Evolutionary conservation across 345 rosid genomes (phyloP).

Genomic region (Salix suchowensis): DNA sequence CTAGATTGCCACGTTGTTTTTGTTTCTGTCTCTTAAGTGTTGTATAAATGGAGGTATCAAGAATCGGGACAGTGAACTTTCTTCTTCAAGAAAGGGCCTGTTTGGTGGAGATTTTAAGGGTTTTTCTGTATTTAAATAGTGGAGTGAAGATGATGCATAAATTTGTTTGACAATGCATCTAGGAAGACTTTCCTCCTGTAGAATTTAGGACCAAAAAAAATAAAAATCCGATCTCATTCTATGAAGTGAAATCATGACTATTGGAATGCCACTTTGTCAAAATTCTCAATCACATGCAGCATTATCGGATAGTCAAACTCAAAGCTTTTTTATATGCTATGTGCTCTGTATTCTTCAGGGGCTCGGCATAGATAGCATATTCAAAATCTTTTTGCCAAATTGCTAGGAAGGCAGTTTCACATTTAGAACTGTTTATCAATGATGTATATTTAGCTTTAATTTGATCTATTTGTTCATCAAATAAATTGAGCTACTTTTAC

Average conservation of each 20-base stretch:
- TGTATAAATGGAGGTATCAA: constrained; percentile 10
- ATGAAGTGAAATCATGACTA: neutral
- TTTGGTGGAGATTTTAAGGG: constrained; percentile 11
- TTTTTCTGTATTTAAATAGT: neutral
- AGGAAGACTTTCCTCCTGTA: neutral
- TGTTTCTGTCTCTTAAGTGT: neutral
- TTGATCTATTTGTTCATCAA: neutral
- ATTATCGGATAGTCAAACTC: neutral
- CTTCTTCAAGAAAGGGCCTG: neutral
- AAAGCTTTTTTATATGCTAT: neutral
- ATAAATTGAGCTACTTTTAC: neutral
- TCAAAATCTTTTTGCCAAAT: neutral
- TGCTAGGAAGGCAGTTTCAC: neutral
- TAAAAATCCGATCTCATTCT: neutral
- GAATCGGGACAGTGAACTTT: constrained; percentile 10
- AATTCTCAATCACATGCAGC: neutral
- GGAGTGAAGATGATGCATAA: neutral
- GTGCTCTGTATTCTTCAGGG: neutral
- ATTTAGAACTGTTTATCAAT: neutral
- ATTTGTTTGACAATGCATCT: neutral
- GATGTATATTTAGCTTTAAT: neutral
- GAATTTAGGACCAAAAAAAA: neutral
- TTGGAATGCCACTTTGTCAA: neutral
- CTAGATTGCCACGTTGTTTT: neutral
- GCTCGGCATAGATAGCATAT: neutral